Base-by-base conservation (phyloP, 345 rosid species). In the Punica granatum region DNA sequence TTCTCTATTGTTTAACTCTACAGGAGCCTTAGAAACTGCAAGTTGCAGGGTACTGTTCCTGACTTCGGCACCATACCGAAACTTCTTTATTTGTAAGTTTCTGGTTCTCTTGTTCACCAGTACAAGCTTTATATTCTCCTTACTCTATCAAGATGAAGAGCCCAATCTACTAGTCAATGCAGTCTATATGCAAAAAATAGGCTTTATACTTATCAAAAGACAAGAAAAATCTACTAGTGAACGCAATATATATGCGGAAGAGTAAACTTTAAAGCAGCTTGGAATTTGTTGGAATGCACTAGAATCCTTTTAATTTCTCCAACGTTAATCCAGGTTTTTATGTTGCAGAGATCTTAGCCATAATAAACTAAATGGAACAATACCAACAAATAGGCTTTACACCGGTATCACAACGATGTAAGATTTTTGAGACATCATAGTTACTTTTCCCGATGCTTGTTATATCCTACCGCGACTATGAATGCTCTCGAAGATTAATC, bases 11-110 rank as follows among this genome's bases (percentile, higher is more conserved):
- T 31, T 61, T 0, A 14, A 14, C 32, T 16, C 30, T 69, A 36
- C 85, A 94, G 99, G 93, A 94, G 99, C 60, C 86, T 94, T 58
- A 80, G 92, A 70, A 94, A 85, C 79, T 91, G 99, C 73, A 81
- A 77, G 67, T 84, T 94, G 92, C 82, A 79, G 80, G 99, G 99
- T 66, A 75, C 81, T 39, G 72, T 94, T 37, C 99, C 99, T 69
- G 95, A 94, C 73, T 80, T 94, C 66, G 91, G 96, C 76, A 69
- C 69, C 30, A 83, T 89, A 43, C 85, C 83, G 21, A 1, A 74
- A 5, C 99, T 94, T 80, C 86, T 88, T 66, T 94, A 94, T 78
- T 74, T 94, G 99, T 91, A 81, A 85, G 92, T 83, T 30, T 37
- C 11, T 37, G 41, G 41, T 37, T 37, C 41, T 42, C 54, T 26